Evolutionary conservation across 495 filamentous ascomycete species (phyloP).

Genomic region (Clavariopsis aquatica): DNA sequence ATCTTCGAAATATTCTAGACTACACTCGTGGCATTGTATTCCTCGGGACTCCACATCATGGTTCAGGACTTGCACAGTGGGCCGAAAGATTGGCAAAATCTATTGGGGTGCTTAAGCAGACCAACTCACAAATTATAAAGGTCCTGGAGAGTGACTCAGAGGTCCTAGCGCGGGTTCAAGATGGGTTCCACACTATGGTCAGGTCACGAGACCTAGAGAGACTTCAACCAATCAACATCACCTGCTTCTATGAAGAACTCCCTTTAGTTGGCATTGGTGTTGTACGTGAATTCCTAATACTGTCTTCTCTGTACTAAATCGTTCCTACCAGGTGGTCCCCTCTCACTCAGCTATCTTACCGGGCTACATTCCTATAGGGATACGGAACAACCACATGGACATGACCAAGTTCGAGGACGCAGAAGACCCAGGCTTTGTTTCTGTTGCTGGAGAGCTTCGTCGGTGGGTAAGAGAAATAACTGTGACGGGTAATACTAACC

Average conservation of each 20-base stretch:
- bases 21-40: slow-evolving; percentile 15
- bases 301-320: background rate
- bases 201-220: slow-evolving; percentile 28
- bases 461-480: slow-evolving; percentile 38
- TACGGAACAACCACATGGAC: slow-evolving; percentile 50
- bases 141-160: slow-evolving; percentile 35
- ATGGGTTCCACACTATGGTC: slow-evolving; percentile 46
- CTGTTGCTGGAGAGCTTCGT: slow-evolving; percentile 37
- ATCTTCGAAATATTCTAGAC: background rate
- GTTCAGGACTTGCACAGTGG: slow-evolving; percentile 19
- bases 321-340: background rate
- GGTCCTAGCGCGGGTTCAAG: slow-evolving; percentile 46
- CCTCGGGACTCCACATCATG: slow-evolving; percentile 20
- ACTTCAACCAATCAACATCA: slow-evolving; percentile 37
- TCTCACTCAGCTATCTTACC: slow-evolving; percentile 47
- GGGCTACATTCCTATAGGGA: slow-evolving; percentile 44
- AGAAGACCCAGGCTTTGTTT: slow-evolving; percentile 41
- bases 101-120: slow-evolving; percentile 31
- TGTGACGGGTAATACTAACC: too few relatives aligned
- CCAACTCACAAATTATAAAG: slow-evolving; percentile 21
- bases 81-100: slow-evolving; percentile 23
- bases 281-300: slow-evolving; percentile 13
- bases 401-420: slow-evolving; percentile 46
- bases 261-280: slow-evolving; percentile 29
- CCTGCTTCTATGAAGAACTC: slow-evolving; percentile 44